Base-by-base conservation (phyloP, 306 rosid species). In the Vigna unguiculata region DNA sequence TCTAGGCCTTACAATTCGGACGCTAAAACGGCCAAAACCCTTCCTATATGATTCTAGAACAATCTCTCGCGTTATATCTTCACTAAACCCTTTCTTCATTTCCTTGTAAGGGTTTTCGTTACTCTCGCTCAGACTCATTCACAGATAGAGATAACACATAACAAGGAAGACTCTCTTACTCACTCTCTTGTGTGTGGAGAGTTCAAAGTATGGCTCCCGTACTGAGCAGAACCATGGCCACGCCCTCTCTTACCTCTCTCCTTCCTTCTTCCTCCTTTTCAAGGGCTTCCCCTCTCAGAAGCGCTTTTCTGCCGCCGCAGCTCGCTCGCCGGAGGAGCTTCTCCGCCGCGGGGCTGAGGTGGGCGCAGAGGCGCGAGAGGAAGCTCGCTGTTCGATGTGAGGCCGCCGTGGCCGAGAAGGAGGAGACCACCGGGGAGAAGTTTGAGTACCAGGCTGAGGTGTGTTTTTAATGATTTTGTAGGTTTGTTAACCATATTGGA, bases 371-470 rank as follows among this genome's bases (percentile, higher is more conserved):
- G 47, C 51, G 68, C 36, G 53, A 5, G 20, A 9, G 16, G 24
- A 90, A 81, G 59, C 4, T 88, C 40, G 40, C 85, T 2, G 90
- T 95, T 1, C 88, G 93, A 20, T 92, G 99, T 38, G 99, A 88
- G 43, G 96, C 96, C 3, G 92, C 90, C 13, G 97, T 96, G 13
- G 98, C 96, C 0, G 98, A 96, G 66, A 89, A 85, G 55, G 82
- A 77, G 41, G 99, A 91, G 62, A 88, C 90, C n/a, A 76, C 91
- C 51, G 98, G 93, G 15, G 99, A 96, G 76, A 90, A 89, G 85
- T 92, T 84, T 34, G 94, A 96, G 86, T 96, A 96, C 86, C 99
- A 96, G 80, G 99, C 99, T 4, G 99, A 96, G 97, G 99, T 96
- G 83, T 69, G 79, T 34, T 75, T 52, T 32, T 7, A 70, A 49